Base-by-base conservation (phyloP, 2,329 filamentous ascomycete genomes). In the Sclerotinia sclerotiorum region DNA sequence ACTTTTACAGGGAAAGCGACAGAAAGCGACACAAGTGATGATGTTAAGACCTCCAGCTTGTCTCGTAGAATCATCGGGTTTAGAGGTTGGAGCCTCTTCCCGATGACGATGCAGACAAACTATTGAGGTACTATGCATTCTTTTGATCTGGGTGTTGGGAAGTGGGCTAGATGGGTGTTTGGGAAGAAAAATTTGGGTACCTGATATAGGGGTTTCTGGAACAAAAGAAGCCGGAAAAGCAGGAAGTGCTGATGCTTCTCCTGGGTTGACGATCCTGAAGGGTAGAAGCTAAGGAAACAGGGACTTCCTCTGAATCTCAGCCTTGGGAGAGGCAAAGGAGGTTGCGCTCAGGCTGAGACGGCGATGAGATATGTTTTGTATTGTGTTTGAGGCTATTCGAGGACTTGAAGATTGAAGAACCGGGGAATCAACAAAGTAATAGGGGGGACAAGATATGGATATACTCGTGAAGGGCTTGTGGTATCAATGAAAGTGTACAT, bases 311-410 rank as follows among this genome's bases (percentile, higher is more conserved):
- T 39, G 35, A 39, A 3, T 11, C 11, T 11, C 39, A 42, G 39
- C 39, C 17, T 27, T n/a, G n/a, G 60, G 44, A 17, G 44, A 46
- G 15, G 48, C 44, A 21, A 63, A 32, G 7, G 61, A 27, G 17
- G 35, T 56, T 54, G 49, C 35, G 49, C 49, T 44, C 32, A 65
- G 49, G 49, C 62, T 49, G 24, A 65, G 27, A 57, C 19, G 49
- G 62, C 62, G 13, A 65, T 24, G 49, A 57, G 29, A 13, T 29
- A 29, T 17, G 62, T 27, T 65, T n/a, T 56, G 62, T 42, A 44
- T 44, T 57, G 49, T 49, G 57, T 65, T 57, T 7, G 46, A 6
- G 10, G 13, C 35, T 13, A n/a, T 39, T 1, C 19, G 10, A 29
- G 6, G 44, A 27, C 2, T 48, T 61, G 39, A 27, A 48, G n/a